Conservation (phyloP, 164 flowering plant species). For the Piper longum region DNA sequence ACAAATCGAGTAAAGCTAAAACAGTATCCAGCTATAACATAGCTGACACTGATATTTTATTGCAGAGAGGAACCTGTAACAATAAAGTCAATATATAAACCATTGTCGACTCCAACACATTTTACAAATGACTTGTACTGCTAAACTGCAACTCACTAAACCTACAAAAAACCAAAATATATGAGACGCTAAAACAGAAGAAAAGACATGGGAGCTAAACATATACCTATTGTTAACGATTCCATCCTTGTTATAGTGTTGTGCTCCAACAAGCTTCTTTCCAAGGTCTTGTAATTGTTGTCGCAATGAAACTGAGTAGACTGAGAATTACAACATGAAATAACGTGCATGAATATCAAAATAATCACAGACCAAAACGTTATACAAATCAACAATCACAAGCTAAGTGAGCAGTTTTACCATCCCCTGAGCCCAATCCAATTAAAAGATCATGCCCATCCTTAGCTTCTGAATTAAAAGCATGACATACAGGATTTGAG, state of each 20-base stretch:
- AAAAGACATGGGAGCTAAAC: neutral
- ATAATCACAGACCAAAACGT: neutral
- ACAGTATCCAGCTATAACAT: no score
- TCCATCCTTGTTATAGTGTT: slow-evolving; percentile 94
- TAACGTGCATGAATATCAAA: neutral
- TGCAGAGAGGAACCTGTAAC: no score
- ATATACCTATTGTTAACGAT: slow-evolving; percentile 69
- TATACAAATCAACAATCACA: neutral
- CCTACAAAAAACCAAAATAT: no score
- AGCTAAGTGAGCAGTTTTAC: slow-evolving; percentile 22
- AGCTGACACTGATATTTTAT: no score
- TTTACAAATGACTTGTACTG: no score
- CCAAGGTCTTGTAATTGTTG: slow-evolving; percentile 92
- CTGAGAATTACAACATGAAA: slow-evolving; percentile 23
- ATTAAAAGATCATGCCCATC: slow-evolving; percentile 95
- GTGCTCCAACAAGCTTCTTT: slow-evolving; percentile 91
- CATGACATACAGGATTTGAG: slow-evolving; percentile 88
- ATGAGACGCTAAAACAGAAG: neutral
- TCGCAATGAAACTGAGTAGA: slow-evolving; percentile 77
- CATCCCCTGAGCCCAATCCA: slow-evolving; percentile 89
- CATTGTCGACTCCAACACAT: no score
- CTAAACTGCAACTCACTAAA: no score
- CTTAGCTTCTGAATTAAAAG: slow-evolving; percentile 81
- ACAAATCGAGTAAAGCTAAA: no score
- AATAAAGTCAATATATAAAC: no score